Evolutionary conservation across 345 rosid genomes (phyloP), one percentile per base, ranked within the genome.

Genomic region (Trapa bicornis): DNA sequence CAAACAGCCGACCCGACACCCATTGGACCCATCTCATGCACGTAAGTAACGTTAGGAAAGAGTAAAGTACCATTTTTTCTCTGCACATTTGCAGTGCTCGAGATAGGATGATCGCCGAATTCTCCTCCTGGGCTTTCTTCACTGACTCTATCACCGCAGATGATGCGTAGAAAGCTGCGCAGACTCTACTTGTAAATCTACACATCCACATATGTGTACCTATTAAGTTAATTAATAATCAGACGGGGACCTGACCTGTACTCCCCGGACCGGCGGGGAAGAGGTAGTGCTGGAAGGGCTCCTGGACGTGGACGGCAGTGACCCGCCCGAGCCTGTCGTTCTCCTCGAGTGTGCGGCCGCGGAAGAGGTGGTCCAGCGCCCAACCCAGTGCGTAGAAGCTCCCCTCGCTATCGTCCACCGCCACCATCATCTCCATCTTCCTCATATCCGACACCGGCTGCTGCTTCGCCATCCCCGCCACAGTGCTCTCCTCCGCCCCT

Each of bases 341-440:
- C 6, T 22, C 65, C 29, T 3, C 66, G 10, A 6, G 37, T 7
- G 56, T 65, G 58, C 15, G 65, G 22, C 67, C 62, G 6, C 63
- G 61, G 63, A 73, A 58, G 17, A 86, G 75, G 60, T 81, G 67
- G 37, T 84, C 83, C 15, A 85, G 83, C 0, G 73, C 75, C 96
- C 89, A 87, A 45, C 80, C 74, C 41, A 89, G 82, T 10, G 88
- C 91, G 54, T 83, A 77, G 68, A 85, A 84, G 61, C 94, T 86
- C 57, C 75, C 83, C 29, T 78, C 85, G 74, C 91, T 87, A 43
- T 84, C 89, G 45, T 89, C 94, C 12, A 85, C 37, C 1, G 85
- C 89, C 74, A 82, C 83, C 85, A 84, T 73, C 53, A 85, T 80
- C 39, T 72, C 82, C 77, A 78, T 64, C 81, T 69, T 77, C 77